Conservation (phyloP, 495 filamentous ascomycete genomes). For the Neurospora sp. region DNA sequence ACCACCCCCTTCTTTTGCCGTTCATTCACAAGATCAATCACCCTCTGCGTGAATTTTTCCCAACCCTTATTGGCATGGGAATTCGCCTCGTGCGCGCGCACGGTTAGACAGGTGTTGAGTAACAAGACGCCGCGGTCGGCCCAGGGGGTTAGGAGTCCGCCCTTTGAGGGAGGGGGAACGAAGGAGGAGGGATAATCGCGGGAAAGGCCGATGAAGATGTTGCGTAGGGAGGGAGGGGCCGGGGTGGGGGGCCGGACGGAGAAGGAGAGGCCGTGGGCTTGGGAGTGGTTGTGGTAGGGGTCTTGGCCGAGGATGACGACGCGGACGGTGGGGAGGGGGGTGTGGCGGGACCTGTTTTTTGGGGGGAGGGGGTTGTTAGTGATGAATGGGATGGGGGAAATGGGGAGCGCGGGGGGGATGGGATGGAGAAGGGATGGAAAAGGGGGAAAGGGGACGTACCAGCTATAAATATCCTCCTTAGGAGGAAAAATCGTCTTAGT, state of each 20-base stretch:
- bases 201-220: slow-evolving; percentile 80
- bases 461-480: slow-evolving; percentile 82
- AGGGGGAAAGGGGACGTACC: slow-evolving; percentile 40
- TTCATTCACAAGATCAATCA: slow-evolving; percentile 76
- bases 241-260: slow-evolving; percentile 81
- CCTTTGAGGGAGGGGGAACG: slow-evolving; percentile 57
- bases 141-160: slow-evolving; percentile 83
- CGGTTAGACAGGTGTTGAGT: slow-evolving; percentile 88
- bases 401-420: too few species aligned
- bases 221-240: slow-evolving; percentile 77
- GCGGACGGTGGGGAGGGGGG: slow-evolving; percentile 77
- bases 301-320: slow-evolving; percentile 91
- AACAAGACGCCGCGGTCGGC: slow-evolving; percentile 84
- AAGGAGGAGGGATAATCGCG: slow-evolving; percentile 75
- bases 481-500: slow-evolving; percentile 75
- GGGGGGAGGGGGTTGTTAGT: neutral
- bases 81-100: slow-evolving; percentile 76
- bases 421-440: too few species aligned
- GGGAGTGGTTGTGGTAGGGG: slow-evolving; percentile 91
- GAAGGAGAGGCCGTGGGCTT: slow-evolving; percentile 93
- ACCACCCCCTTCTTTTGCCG: slow-evolving; percentile 71
- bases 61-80: slow-evolving; percentile 76
- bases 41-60: slow-evolving; percentile 85
- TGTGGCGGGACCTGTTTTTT: slow-evolving; percentile 67
- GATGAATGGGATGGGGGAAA: neutral